Evolutionary conservation across 768 basidiomycete species (phyloP), one percentile per base, ranked within the genome.

Genomic region (Lepiota venenata): DNA sequence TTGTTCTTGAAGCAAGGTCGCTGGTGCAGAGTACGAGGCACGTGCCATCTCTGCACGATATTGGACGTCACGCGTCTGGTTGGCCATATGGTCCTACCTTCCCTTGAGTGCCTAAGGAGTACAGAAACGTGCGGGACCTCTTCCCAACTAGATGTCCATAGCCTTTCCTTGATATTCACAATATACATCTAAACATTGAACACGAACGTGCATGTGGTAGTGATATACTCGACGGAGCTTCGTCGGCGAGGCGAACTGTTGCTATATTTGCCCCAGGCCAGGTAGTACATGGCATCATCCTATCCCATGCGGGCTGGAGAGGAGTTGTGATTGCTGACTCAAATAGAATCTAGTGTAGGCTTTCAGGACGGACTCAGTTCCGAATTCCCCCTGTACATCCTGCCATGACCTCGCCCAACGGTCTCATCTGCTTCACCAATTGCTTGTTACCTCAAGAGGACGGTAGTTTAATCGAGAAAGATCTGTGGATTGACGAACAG

Each of bases 401-500:
- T 40, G 46, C 61, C 39, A 79, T 77, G 76, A 63, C 72, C 56
- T 74, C 78, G 48, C 40, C 72, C 3, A 91, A 91, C 68, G 82
- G 81, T 43, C 76, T 93, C 21, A 71, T 92, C 47, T 90, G 92
- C 70, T 92, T 94, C 71, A 93, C 92, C 37, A 93, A 94, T 69
- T 92, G 92, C 61, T 68, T 88, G 52, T 74, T 95, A 21, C 84
- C 88, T 1, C 80, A 77, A 52, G 91, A 93, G 65, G 90, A 93
- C 63, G 92, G 92, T 15, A 81, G 75, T 47, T 75, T 93, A 15
- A 67, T 87, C 35, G 74, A 85, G 65, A 81, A 83, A 61, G 90
- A 93, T 62, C 72, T 93, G 16, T 93, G 90, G 91, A 80, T 93
- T 55, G 89, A 93, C 65, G 80, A 88, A 62, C 71, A 72, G 4